These are phyloP conservation scores for Boletus pseudo-olivaceus DNA, from an alignment of 768 basidiomycete genomes.

Conservation along the genomic window DNA sequence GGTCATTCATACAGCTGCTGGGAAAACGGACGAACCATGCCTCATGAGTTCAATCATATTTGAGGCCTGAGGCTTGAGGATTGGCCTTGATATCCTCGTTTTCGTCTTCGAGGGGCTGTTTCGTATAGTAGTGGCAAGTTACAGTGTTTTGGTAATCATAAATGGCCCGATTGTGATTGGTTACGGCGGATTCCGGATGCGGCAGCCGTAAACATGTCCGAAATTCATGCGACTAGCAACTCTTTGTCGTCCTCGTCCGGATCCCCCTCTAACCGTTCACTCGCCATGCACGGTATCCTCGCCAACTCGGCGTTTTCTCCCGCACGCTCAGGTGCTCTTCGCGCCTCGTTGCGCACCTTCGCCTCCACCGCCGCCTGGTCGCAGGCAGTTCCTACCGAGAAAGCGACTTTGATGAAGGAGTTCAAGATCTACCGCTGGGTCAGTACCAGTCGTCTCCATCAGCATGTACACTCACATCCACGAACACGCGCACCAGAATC, in stretches of 20 bases:
- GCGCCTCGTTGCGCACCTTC: slow-evolving; percentile 30
- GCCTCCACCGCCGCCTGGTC: slow-evolving; percentile 23
- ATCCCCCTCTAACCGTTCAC: not conserved
- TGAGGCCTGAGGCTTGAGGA: no score
- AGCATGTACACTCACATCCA: not conserved
- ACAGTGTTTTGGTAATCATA: no score
- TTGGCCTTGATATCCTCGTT: no score
- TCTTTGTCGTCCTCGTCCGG: not conserved
- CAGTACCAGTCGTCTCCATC: not conserved
- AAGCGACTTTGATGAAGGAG: slow-evolving; percentile 78
- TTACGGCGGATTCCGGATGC: slow-evolving; percentile 14
- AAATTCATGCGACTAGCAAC: slow-evolving; percentile 17
- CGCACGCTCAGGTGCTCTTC: slow-evolving; percentile 5
- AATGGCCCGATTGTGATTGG: slow-evolving; percentile 18
- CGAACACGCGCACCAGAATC: slow-evolving; percentile 54
- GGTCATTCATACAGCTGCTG: no score
- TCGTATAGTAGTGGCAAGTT: no score
- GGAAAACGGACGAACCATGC: no score
- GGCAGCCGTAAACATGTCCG: not conserved
- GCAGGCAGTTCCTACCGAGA: slow-evolving; percentile 53
- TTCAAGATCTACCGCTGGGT: slow-evolving; percentile 99
- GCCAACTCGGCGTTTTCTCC: not conserved
- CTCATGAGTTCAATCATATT: no score
- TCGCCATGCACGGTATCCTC: slow-evolving; percentile 15
- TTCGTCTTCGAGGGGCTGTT: no score